phyloP scores from a whole-genome alignment of 2,329 filamentous ascomycete genomes.

The Celoporthe dispersa region DNA sequence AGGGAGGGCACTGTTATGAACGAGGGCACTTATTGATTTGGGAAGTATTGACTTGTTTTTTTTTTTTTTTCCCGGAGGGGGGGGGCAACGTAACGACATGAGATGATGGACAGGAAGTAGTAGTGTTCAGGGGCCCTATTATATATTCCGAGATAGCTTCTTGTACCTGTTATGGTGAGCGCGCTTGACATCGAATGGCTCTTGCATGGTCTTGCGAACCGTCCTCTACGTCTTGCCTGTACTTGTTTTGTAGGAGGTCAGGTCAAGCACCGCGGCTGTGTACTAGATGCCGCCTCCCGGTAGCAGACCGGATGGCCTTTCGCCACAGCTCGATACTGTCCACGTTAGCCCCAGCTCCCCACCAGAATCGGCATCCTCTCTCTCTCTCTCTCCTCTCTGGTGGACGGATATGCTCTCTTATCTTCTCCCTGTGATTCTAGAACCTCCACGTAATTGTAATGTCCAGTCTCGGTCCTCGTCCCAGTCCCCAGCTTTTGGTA shows the following conservation, averaged over 20 bases:
- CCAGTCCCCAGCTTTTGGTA: conserved; percentile 2
- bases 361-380: neutral
- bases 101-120: conserved; percentile 6
- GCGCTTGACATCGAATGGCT: neutral
- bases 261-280: neutral
- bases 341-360: neutral
- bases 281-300: neutral
- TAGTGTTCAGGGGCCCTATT: neutral
- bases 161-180: neutral
- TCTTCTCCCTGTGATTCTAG: neutral
- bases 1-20: neutral
- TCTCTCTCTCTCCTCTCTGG: neutral
- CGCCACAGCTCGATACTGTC: neutral
- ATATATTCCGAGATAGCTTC: conserved; percentile 11
- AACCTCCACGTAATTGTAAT: neutral
- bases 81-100: conserved; percentile 16
- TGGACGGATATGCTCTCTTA: neutral
- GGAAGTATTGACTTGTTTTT: neutral
- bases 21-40: neutral
- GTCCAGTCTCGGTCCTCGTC: neutral
- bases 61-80: neutral
- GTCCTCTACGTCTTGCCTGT: neutral
- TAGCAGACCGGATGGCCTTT: neutral
- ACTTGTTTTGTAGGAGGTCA: neutral
- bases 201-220: neutral